Conservation (phyloP, 2,329 filamentous ascomycete species). For the Monosporascus cannonballus region DNA sequence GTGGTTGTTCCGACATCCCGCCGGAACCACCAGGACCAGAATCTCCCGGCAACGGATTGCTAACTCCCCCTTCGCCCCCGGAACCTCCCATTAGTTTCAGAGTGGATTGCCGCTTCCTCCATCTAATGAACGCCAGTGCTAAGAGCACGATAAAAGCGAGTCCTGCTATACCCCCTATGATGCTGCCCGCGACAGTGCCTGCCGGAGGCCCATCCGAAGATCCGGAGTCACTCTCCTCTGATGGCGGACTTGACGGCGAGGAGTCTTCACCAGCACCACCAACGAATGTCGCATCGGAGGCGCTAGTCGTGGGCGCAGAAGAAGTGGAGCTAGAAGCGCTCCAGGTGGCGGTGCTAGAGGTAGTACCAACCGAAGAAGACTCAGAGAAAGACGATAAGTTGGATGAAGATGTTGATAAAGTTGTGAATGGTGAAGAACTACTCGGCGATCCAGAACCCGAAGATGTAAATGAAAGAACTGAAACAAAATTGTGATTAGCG, state of each 20-base stretch:
- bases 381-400: constrained; percentile 6
- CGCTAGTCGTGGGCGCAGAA: constrained; percentile 8
- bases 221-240: constrained; percentile 12
- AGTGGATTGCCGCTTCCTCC: constrained; percentile 45
- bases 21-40: constrained; percentile 19
- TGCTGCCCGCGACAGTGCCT: constrained; percentile 45
- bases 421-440: background rate
- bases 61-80: constrained; percentile 25
- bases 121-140: constrained; percentile 46
- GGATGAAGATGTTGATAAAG: constrained; percentile 5
- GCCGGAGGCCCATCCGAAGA: constrained; percentile 20
- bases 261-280: constrained; percentile 16
- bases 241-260: constrained; percentile 18
- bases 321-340: constrained; percentile 5
- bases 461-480: constrained; percentile 15
- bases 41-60: constrained; percentile 25
- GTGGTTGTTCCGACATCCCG: constrained; percentile 38
- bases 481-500: constrained; percentile 13
- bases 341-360: constrained; percentile 5
- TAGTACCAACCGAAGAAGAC: constrained; percentile 7
- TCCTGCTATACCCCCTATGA: constrained; percentile 53
- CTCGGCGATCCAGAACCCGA: constrained; percentile 2
- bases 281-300: constrained; percentile 11
- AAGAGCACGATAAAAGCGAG: constrained; percentile 50
- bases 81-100: constrained; percentile 38